phyloP scores from a whole-genome alignment of 2,329 filamentous ascomycete genomes.

The Iodosphaeria phyllophila region DNA sequence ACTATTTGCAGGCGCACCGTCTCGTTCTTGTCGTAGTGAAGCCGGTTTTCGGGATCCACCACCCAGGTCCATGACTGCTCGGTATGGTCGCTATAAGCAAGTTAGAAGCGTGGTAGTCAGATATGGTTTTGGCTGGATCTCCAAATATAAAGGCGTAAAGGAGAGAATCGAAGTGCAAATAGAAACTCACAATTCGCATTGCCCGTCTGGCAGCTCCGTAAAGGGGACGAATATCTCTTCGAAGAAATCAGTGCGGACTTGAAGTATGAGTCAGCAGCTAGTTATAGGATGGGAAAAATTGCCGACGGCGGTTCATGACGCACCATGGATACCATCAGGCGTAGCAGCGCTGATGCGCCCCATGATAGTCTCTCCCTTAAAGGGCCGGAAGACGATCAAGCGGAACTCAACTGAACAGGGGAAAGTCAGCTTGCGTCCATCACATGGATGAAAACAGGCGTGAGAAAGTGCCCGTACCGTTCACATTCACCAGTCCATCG shows the following conservation, averaged over 20 bases:
- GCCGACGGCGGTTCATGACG: too few species aligned
- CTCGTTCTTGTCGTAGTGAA: constrained; percentile 84
- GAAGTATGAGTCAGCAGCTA: constrained; percentile 1
- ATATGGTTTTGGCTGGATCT: constrained; percentile 1
- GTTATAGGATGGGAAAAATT: too few species aligned
- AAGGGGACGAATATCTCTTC: constrained; percentile 74
- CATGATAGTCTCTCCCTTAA: constrained; percentile 81
- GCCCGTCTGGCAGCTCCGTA: constrained; percentile 54
- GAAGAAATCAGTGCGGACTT: constrained; percentile 79
- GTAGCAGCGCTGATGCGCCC: constrained; percentile 65
- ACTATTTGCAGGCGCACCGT: constrained; percentile 73
- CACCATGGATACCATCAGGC: constrained; percentile 53
- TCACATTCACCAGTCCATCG: constrained; percentile 82
- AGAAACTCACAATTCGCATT: constrained; percentile 50
- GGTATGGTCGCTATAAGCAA: constrained; percentile 38
- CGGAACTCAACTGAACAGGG: constrained; percentile 61
- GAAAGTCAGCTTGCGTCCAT: constrained; percentile 1
- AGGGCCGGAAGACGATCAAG: constrained; percentile 83
- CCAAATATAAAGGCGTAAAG: too few species aligned
- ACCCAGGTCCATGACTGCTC: constrained; percentile 79
- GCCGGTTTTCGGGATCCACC: constrained; percentile 47
- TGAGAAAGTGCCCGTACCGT: constrained; percentile 35
- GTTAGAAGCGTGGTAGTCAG: constrained; percentile 10
- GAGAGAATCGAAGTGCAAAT: too few species aligned
- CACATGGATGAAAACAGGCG: neutral